Base-by-base conservation (phyloP, 345 rosid genomes). In the Salix purpurea region DNA sequence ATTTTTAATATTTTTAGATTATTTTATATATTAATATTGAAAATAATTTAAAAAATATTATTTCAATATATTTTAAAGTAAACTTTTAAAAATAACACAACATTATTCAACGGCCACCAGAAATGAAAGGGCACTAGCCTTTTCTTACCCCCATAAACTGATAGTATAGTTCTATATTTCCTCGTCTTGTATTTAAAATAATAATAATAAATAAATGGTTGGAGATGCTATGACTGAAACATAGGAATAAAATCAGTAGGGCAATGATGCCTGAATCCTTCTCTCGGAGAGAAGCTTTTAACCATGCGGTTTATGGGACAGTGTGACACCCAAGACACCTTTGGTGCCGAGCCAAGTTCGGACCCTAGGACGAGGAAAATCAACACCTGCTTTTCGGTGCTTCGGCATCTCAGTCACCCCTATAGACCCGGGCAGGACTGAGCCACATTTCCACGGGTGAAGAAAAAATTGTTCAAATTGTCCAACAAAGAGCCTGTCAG, bases 271-370 rank as follows among this genome's bases (percentile, higher is more conserved):
- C 62, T 46, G 12, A 19, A 32, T 32, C 18, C 65, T 1, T 64
- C 11, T 32, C 40, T 65, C 8, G 19, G 65, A 4, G 50, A 36
- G 6, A 30, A 70, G 65, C 58, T 36, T 36, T 28, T 69, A 60
- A 69, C 69, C 74, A 69, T 77, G 75, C 65, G 71, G 74, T 24
- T 44, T 60, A 15, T 60, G 48, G 61, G 28, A 70, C n/a, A 46
- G 64, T 5, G 71, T 34, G 77, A 30, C 70, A 32, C 70, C 2
- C 40, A 28, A 30, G 30, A 12, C 54, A 68, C 52, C 50, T 40
- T 2, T 68, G 30, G 4, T 40, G 52, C 30, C 48, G 30, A 40
- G 28, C 54, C 52, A 7, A 7, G 10, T 73, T 26, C 9, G 28
- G 21, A 21, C 3, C 50, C 75, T 28, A 65, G 34, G 50, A 52